Conservation (phyloP, 1,284 basidiomycete species). For the Apiotrichum akiyoshidainum region DNA sequence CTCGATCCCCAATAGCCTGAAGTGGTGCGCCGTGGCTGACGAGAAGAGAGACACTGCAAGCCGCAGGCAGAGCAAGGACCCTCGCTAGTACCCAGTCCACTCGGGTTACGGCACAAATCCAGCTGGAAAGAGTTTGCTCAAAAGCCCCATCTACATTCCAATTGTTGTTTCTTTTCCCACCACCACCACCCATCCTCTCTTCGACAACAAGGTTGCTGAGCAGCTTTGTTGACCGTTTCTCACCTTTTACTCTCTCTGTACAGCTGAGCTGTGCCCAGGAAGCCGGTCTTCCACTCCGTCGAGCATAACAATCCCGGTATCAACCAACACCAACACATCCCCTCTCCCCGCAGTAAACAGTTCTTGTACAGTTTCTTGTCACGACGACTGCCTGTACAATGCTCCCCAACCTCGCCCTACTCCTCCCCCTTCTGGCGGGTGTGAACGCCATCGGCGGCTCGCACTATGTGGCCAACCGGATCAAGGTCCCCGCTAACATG, state of each 20-base stretch:
- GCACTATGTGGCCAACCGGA: slow-evolving; percentile 13
- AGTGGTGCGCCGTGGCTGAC: too few species aligned
- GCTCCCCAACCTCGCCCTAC: slow-evolving; percentile 13
- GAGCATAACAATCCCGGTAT: background rate
- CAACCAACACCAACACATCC: background rate
- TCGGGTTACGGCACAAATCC: too few species aligned
- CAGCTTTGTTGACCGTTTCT: background rate
- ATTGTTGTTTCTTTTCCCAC: background rate
- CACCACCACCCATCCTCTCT: background rate
- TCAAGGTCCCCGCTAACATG: background rate
- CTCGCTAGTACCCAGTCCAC: too few species aligned
- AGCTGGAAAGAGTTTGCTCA: too few species aligned
- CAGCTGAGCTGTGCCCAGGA: background rate
- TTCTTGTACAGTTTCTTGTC: background rate
- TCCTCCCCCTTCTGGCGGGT: slow-evolving; percentile 18
- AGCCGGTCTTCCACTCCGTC: background rate
- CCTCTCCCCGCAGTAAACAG: background rate
- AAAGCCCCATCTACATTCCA: background rate
- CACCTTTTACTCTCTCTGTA: background rate
- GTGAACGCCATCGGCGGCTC: slow-evolving; percentile 13
- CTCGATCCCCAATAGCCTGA: too few species aligned
- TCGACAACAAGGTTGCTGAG: background rate
- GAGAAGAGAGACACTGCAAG: too few species aligned
- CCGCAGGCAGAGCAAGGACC: too few species aligned
- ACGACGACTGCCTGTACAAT: slow-evolving; percentile 1